Evolutionary conservation across 2,329 filamentous ascomycete species (phyloP).

Genomic region (Penicillium oxalicum): DNA sequence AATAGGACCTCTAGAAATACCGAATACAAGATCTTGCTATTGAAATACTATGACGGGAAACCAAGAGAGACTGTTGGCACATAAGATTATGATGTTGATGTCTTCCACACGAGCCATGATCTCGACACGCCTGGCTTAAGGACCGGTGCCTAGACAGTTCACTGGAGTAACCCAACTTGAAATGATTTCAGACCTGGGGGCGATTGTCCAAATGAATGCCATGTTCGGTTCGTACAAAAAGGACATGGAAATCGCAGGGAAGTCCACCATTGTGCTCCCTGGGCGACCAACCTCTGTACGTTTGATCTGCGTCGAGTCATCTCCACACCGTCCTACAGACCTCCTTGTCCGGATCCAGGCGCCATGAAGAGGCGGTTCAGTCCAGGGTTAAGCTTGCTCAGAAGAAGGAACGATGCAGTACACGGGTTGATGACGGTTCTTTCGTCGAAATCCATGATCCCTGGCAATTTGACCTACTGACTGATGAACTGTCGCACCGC

Average conservation of each 20-base stretch:
- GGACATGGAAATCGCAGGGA: too few relatives aligned
- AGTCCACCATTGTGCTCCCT: background rate
- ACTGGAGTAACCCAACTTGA: background rate
- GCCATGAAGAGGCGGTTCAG: background rate
- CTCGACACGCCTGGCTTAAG: too few relatives aligned
- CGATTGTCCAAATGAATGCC: too few relatives aligned
- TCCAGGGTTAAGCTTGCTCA: too few relatives aligned
- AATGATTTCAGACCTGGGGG: background rate
- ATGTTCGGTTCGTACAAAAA: too few relatives aligned
- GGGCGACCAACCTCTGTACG: background rate
- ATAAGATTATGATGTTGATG: too few relatives aligned
- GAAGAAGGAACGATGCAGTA: background rate
- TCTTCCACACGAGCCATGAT: too few relatives aligned
- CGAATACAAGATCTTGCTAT: too few relatives aligned
- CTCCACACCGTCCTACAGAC: background rate
- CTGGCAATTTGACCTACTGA: slow-evolving; percentile 14
- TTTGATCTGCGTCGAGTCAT: background rate
- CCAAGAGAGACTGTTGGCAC: background rate
- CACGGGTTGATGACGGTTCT: background rate
- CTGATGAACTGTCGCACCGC: slow-evolving; percentile 21
- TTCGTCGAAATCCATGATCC: background rate
- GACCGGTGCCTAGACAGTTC: too few relatives aligned
- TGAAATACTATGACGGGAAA: background rate
- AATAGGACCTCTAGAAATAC: too few relatives aligned
- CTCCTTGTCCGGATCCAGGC: background rate